Evolutionary conservation across 108 stramenopile species (phyloP).

Genomic region (Licmophora abbreviata): DNA sequence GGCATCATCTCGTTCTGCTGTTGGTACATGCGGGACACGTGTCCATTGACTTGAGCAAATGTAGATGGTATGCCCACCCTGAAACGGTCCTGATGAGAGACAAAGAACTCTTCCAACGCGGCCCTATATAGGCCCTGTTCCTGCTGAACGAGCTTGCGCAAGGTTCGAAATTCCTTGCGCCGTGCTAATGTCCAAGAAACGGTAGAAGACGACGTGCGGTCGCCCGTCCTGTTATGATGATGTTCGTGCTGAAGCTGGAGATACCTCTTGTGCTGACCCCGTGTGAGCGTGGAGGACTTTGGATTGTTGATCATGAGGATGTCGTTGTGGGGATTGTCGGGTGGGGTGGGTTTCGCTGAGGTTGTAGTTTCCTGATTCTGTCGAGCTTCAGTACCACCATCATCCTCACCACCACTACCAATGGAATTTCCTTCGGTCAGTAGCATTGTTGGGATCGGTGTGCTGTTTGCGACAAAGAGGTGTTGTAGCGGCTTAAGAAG

Average conservation of each 20-base stretch:
- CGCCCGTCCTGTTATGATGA: constrained; percentile 8
- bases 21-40: background rate
- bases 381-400: background rate
- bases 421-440: too few relatives aligned
- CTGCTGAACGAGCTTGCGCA: background rate
- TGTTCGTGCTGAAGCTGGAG: constrained; percentile 11
- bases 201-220: too few relatives aligned
- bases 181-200: constrained; percentile 5
- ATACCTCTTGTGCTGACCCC: constrained; percentile 19
- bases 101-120: constrained; percentile 15
- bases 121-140: constrained; percentile 21
- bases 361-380: background rate
- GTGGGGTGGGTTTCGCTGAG: too few relatives aligned
- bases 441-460: too few relatives aligned
- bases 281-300: constrained; percentile 12
- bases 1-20: background rate
- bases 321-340: too few relatives aligned
- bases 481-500: background rate
- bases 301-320: constrained; percentile 14
- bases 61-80: constrained; percentile 5
- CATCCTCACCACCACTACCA: background rate
- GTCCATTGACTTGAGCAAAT: background rate
- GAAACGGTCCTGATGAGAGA: constrained; percentile 9
- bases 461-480: too few relatives aligned
- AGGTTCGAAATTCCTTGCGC: constrained; percentile 10